Conservation (phyloP, 139 green algal species). For the Chlamydomonas urium region DNA sequence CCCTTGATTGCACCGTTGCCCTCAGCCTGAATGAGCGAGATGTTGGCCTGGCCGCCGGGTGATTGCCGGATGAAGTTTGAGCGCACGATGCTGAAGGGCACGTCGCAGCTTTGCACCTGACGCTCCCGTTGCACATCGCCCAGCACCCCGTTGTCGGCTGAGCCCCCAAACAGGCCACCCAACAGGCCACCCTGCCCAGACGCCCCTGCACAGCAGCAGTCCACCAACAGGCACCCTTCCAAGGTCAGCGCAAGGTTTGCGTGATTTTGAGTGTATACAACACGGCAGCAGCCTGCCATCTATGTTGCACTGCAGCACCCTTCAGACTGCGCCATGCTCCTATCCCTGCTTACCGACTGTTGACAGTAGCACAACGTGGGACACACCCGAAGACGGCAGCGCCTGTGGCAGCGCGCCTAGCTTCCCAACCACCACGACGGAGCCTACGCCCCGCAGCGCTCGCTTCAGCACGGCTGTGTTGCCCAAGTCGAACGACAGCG, state of each 20-base stretch:
- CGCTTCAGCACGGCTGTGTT: not conserved
- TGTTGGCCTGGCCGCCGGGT: not conserved
- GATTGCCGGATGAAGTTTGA: not conserved
- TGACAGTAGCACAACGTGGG: not conserved
- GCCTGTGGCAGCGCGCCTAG: constrained; percentile 11
- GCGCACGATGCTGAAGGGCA: constrained; percentile 26
- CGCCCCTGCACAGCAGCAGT: not conserved
- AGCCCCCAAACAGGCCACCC: not conserved
- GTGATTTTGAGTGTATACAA: not conserved
- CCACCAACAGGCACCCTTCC: not conserved
- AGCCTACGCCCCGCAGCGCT: constrained; percentile 17
- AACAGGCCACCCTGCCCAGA: constrained; percentile 4
- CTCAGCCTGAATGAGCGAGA: not conserved
- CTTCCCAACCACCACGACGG: constrained; percentile 18
- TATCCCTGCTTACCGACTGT: not conserved
- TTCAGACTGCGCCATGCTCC: not conserved
- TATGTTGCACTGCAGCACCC: not conserved
- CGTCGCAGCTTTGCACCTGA: not conserved
- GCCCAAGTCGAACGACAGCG: constrained; percentile 19
- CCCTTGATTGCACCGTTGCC: not conserved
- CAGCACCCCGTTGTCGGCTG: constrained; percentile 7
- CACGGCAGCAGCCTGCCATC: not conserved
- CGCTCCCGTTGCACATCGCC: constrained; percentile 7
- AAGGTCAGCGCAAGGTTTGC: not conserved
- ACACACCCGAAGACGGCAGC: not conserved